Base-by-base conservation (phyloP, 495 filamentous ascomycete species). In the Podospora australis region DNA sequence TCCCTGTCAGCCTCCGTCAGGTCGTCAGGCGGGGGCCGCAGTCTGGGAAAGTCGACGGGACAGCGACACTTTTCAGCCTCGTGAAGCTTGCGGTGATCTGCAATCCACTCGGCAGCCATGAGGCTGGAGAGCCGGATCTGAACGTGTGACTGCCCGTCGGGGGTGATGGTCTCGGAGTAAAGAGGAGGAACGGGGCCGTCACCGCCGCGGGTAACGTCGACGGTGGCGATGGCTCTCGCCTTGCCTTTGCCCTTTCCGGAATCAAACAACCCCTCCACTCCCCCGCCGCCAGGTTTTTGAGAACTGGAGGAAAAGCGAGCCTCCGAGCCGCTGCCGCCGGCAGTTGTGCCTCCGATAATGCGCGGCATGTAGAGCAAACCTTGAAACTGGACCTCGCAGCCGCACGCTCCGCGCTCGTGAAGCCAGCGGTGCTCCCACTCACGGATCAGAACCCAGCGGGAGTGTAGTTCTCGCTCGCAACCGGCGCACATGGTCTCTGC, bases 391-490 rank as follows among this genome's bases (percentile, higher is more conserved):
- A 71, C 64, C 0, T 58, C 48, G 24, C 71, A 74, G 16, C 43
- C 45, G 48, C 71, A 74, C 6, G 51, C 71, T 0, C 69, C 71
- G 10, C 70, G 70, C 48, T 67, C 69, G 44, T 74, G 71, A 28
- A 73, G 64, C 62, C 69, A 74, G 14, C 63, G 68, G 48, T 74
- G 71, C 62, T 74, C 70, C 42, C 55, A 58, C 51, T 72, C 66
- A 1, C 59, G 48, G 19, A 72, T 67, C 36, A 71, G 51, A 1
- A 71, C 61, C 44, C 50, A 66, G 13, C 71, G 64, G 8, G 52
- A 57, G 50, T 74, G 70, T 1, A 73, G 21, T 39, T 62, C 48
- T 4, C 70, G 60, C 34, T 59, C 60, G 46, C 71, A 74, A 0
- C 59, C 22, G 0, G 58, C 48, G 26, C 71, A 74, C 66, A 72